These are phyloP conservation scores for Coniochaeta ligniaria DNA, from an alignment of 2,329 filamentous ascomycete genomes.

Conservation along the genomic window DNA sequence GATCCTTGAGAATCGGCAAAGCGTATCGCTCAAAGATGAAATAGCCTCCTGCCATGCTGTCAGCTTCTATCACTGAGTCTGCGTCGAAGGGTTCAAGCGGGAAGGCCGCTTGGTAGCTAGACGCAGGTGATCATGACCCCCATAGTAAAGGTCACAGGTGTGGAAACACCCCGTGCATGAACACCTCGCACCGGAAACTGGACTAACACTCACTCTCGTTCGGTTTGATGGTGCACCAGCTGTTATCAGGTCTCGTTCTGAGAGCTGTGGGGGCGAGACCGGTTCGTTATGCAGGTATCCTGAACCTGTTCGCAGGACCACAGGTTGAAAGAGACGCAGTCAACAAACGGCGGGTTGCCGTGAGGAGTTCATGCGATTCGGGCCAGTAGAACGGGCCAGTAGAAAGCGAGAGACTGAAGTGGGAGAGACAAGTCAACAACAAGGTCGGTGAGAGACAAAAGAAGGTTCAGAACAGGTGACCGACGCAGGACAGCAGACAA, in stretches of 20 bases:
- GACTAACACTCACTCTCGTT: not conserved
- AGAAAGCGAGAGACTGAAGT: not conserved
- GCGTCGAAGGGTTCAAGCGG: not conserved
- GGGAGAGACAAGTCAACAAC: conserved; percentile 1
- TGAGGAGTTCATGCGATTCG: conserved; percentile 18
- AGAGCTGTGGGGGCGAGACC: conserved; percentile 11
- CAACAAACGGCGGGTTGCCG: conserved; percentile 27
- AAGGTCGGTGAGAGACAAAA: not conserved
- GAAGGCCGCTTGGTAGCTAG: not conserved
- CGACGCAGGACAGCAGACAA: not conserved
- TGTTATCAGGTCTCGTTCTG: conserved; percentile 19
- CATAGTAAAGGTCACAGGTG: not conserved
- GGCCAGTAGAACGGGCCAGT: not conserved
- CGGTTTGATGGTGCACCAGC: not conserved
- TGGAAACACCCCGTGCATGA: not conserved
- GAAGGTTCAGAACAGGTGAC: not conserved
- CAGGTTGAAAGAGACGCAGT: conserved; percentile 27
- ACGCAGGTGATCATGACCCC: not conserved
- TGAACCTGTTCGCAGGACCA: conserved; percentile 37
- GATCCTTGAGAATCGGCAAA: not conserved
- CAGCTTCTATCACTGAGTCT: not conserved
- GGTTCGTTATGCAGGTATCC: conserved; percentile 34
- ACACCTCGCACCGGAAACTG: not conserved
- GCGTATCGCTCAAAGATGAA: not conserved
- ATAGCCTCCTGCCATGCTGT: not conserved